phyloP scores from a whole-genome alignment of 148 eudicot species.

The Dysphania ambrosioides region DNA sequence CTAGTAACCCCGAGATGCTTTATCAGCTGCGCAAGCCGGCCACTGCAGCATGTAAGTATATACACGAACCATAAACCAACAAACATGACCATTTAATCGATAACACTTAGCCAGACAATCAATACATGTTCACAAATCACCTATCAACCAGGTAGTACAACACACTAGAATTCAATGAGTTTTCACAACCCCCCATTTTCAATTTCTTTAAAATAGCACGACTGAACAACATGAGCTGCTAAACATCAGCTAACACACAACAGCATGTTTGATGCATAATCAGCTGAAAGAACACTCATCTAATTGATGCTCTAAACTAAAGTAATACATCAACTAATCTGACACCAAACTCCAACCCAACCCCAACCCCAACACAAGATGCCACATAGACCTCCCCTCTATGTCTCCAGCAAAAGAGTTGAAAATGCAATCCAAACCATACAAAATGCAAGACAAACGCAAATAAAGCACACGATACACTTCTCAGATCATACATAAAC shows the following conservation, averaged over 20 bases:
- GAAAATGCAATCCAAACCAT: background rate
- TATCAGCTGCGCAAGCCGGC: background rate
- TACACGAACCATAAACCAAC: constrained; percentile 12
- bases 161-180: background rate
- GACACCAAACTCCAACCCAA: background rate
- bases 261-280: background rate
- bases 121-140: constrained; percentile 3
- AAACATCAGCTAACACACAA: background rate
- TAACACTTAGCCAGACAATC: background rate
- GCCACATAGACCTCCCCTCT: background rate
- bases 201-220: background rate
- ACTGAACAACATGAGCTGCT: background rate
- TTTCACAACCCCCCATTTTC: background rate
- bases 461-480: background rate
- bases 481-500: background rate
- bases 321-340: background rate
- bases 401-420: background rate
- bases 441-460: background rate
- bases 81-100: background rate
- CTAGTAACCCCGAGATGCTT: background rate
- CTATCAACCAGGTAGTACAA: background rate
- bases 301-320: background rate
- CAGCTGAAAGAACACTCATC: background rate
- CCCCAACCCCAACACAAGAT: background rate
- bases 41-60: background rate